phyloP scores from a whole-genome alignment of 2,329 filamentous ascomycete genomes.

The Cladophialophora exuberans region DNA sequence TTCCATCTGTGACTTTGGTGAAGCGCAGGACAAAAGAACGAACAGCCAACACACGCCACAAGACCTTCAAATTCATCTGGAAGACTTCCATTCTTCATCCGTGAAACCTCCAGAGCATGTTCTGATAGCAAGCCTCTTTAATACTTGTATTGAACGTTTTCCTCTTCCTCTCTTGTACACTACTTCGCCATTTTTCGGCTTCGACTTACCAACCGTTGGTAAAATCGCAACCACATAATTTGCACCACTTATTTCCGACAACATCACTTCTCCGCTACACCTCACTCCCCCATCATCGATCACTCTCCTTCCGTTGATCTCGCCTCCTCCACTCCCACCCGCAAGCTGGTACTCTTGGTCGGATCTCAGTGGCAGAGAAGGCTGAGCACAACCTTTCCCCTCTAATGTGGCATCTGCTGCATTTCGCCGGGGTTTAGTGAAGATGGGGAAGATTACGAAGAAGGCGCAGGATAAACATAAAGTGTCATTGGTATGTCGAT shows the following conservation, averaged over 20 bases:
- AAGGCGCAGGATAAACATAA: slow-evolving; percentile 56
- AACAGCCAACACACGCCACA: slow-evolving; percentile 8
- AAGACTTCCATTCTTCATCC: slow-evolving; percentile 6
- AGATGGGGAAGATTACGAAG: slow-evolving; percentile 59
- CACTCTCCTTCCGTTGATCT: background rate
- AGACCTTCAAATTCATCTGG: slow-evolving; percentile 7
- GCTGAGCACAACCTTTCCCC: slow-evolving; percentile 16
- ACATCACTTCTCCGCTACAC: slow-evolving; percentile 1
- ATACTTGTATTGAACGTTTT: background rate
- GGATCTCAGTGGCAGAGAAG: too few relatives aligned
- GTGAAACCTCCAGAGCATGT: background rate
- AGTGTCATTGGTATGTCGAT: slow-evolving; percentile 51
- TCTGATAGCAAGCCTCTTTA: background rate
- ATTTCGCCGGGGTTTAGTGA: slow-evolving; percentile 26
- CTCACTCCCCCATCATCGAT: background rate
- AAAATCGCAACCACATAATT: slow-evolving; percentile 2
- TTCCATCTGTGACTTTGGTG: slow-evolving; percentile 9
- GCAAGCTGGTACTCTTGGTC: too few relatives aligned
- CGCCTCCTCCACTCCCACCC: too few relatives aligned
- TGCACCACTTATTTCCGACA: background rate
- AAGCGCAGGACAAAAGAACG: slow-evolving; percentile 8
- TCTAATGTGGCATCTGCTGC: slow-evolving; percentile 31
- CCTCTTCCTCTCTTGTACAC: slow-evolving; percentile 10
- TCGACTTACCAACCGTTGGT: slow-evolving; percentile 1
- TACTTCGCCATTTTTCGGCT: slow-evolving; percentile 2